phyloP scores from a whole-genome alignment of 495 filamentous ascomycete species.

The Tuber umbilicatum region DNA sequence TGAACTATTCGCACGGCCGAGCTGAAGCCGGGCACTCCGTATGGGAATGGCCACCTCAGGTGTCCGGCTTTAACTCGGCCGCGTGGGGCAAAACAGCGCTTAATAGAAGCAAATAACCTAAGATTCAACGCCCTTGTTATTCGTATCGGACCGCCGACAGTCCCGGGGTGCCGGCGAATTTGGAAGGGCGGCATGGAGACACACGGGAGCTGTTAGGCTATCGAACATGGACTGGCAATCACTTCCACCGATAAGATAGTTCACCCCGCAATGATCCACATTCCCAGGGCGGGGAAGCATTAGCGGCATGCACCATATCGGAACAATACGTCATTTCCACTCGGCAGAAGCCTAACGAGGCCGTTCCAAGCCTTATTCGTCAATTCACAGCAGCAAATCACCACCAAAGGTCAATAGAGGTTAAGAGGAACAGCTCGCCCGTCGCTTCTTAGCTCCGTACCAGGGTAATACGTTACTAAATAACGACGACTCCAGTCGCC shows the following conservation, averaged over 20 bases:
- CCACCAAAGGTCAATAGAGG: not conserved
- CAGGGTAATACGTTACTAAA: not conserved
- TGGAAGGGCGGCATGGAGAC: not conserved
- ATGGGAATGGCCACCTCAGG: not conserved
- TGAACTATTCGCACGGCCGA: not conserved
- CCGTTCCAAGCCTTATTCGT: not conserved
- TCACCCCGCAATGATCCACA: not conserved
- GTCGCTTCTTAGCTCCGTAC: not conserved
- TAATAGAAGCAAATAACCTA: not conserved
- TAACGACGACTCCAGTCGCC: not conserved
- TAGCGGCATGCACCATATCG: not conserved
- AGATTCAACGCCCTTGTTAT: not conserved
- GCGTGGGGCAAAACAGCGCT: not conserved
- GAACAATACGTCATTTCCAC: not conserved
- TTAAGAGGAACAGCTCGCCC: not conserved
- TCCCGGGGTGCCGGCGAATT: not conserved
- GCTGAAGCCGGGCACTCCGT: not conserved
- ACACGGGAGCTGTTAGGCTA: not conserved
- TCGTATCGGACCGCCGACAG: not conserved
- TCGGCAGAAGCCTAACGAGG: not conserved
- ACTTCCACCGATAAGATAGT: not conserved
- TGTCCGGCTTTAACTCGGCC: not conserved
- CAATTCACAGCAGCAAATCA: not conserved
- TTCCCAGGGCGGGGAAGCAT: not conserved
- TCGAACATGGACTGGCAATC: not conserved